A percentile compares a stretch with the other conserved stretches of the same genome.
Evolutionary conservation across 176 grass and related monocot species (phyloP).

Genomic region (Oryza nivara): DNA sequence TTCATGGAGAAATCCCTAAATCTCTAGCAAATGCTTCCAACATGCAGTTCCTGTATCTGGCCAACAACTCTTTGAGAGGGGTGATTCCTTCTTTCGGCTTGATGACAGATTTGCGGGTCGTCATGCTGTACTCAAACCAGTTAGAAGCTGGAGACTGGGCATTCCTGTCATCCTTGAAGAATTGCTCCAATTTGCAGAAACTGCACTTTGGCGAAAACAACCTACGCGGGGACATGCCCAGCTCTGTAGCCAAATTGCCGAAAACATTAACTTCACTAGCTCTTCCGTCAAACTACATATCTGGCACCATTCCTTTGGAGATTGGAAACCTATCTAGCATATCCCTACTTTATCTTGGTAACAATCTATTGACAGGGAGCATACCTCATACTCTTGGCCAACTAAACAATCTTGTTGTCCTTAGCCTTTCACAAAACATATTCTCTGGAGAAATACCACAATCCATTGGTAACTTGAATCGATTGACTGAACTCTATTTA

Average conservation of each 20-base stretch:
- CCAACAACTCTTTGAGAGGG: conserved; percentile 31
- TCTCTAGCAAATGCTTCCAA: conserved; percentile 39
- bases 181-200: conserved; percentile 20
- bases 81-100: conserved; percentile 9
- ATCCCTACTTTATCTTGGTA: no score
- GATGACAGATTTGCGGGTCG: neutral
- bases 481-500: no score
- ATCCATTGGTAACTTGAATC: no score
- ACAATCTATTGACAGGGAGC: no score
- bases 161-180: conserved; percentile 36
- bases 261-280: neutral
- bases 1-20: conserved; percentile 44
- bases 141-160: conserved; percentile 49
- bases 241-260: conserved; percentile 26
- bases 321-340: no score
- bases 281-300: no score
- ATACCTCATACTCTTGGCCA: no score
- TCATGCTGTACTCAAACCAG: conserved; percentile 31
- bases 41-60: conserved; percentile 15
- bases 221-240: conserved; percentile 28
- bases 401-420: no score
- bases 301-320: no score
- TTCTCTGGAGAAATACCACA: no score
- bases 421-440: no score
- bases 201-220: conserved; percentile 24